Conservation (phyloP, 2,329 filamentous ascomycete species). For the Madurella fahalii region DNA sequence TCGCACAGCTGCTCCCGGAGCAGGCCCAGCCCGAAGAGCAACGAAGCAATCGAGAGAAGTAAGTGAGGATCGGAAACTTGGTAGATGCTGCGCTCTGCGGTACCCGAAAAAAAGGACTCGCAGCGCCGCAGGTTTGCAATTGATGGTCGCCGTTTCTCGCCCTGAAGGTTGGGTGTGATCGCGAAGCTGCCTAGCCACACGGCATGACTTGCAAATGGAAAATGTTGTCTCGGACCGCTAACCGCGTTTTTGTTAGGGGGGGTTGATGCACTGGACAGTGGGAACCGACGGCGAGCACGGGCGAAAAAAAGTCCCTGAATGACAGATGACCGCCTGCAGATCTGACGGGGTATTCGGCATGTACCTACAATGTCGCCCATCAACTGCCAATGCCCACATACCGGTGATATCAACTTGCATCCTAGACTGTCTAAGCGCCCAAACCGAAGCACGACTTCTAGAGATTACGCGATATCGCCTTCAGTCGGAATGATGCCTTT, state of each 20-base stretch:
- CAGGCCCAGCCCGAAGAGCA: slow-evolving; percentile 2
- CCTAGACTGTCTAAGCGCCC: no score
- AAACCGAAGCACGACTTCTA: no score
- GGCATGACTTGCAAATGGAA: slow-evolving; percentile 6
- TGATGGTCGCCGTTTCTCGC: slow-evolving; percentile 1
- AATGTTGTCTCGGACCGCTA: slow-evolving; percentile 15
- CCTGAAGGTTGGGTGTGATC: neutral
- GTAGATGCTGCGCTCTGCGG: neutral
- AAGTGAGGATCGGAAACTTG: neutral
- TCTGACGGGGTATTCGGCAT: neutral
- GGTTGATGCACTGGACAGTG: slow-evolving; percentile 5
- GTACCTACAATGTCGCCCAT: no score
- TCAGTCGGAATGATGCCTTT: no score
- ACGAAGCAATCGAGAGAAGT: neutral
- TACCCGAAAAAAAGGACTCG: no score
- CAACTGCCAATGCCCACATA: no score
- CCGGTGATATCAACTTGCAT: no score
- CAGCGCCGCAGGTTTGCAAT: neutral
- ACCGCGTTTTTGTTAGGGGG: slow-evolving; percentile 7
- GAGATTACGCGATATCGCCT: no score
- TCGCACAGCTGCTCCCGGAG: slow-evolving; percentile 4
- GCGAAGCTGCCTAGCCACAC: neutral
- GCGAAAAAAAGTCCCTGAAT: slow-evolving; percentile 7
- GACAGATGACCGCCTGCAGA: slow-evolving; percentile 1
- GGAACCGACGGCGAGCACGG: slow-evolving; percentile 4